Conservation (phyloP, 192 early-diverging fungal genomes). For the Coemansia pectinata region DNA sequence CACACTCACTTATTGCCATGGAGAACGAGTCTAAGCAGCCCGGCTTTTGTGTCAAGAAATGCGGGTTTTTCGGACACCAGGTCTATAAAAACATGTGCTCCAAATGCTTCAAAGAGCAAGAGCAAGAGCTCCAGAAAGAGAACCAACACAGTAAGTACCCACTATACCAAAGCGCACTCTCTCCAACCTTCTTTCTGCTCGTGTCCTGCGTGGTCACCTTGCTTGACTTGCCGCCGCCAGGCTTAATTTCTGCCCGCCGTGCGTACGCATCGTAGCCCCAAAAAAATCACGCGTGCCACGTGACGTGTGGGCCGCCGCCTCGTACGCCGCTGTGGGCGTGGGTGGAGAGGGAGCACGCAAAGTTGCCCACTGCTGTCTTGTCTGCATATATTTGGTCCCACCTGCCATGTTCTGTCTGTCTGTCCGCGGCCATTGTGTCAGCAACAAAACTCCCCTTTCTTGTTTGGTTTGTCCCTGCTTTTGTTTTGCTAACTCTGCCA, state of each 20-base stretch:
- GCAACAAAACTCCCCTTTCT: not conserved
- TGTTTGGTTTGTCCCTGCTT: not conserved
- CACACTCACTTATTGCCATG: constrained; percentile 17
- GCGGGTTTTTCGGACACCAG: constrained; percentile 73
- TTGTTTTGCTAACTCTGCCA: constrained; percentile 3
- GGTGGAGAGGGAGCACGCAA: not conserved
- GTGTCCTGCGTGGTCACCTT: not conserved
- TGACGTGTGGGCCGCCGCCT: constrained; percentile 6
- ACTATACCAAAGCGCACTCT: constrained; percentile 9
- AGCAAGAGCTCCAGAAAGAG: constrained; percentile 45
- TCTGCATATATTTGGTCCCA: constrained; percentile 32
- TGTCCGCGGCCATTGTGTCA: not conserved
- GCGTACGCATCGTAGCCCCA: not conserved
- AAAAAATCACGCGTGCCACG: not conserved
- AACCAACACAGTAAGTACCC: constrained; percentile 34
- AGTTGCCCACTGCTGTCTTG: not conserved
- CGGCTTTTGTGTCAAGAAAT: constrained; percentile 66
- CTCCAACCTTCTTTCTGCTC: not conserved
- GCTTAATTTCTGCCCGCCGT: constrained; percentile 11
- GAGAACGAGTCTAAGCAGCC: constrained; percentile 64
- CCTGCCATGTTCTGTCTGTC: not conserved
- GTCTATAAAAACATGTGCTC: constrained; percentile 76
- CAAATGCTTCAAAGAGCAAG: constrained; percentile 71
- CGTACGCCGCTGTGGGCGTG: not conserved
- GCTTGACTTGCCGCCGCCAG: constrained; percentile 10